Percentiles rank a stretch among this genome's conserved stretches.
phyloP scores from a whole-genome alignment of 257 asterid species.

The Phtheirospermum japonicum region DNA sequence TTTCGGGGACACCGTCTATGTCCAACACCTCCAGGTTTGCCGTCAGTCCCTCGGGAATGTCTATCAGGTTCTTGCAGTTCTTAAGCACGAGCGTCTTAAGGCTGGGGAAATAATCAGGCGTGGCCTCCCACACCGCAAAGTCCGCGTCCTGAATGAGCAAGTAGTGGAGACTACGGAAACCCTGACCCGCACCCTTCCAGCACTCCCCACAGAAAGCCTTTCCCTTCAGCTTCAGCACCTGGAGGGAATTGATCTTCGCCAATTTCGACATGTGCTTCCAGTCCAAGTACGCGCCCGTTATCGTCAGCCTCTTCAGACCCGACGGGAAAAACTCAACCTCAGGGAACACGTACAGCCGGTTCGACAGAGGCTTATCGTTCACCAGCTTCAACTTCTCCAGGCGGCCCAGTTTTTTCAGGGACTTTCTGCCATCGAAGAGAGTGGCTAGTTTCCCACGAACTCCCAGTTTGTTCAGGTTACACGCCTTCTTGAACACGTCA shows the following conservation, averaged over 20 bases:
- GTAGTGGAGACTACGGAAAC: slow-evolving; percentile 27
- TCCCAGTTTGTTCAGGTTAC: slow-evolving; percentile 12
- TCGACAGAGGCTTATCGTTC: background rate
- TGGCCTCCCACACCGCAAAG: slow-evolving; percentile 34
- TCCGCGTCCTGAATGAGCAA: slow-evolving; percentile 32
- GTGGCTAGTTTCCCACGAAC: slow-evolving; percentile 8
- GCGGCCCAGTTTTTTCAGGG: background rate
- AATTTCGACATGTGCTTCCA: slow-evolving; percentile 37
- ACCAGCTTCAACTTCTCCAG: slow-evolving; percentile 25
- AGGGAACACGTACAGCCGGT: background rate
- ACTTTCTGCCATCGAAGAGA: background rate
- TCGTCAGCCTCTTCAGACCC: slow-evolving; percentile 26
- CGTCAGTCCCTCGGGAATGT: slow-evolving; percentile 27
- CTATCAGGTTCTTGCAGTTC: slow-evolving; percentile 24
- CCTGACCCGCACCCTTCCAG: slow-evolving; percentile 27
- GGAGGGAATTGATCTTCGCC: slow-evolving; percentile 27
- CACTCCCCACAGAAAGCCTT: slow-evolving; percentile 34
- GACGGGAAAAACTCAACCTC: slow-evolving; percentile 24
- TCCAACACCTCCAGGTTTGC: slow-evolving; percentile 33
- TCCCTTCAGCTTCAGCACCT: slow-evolving; percentile 43
- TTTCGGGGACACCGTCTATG: slow-evolving; percentile 1
- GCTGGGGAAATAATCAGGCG: slow-evolving; percentile 28
- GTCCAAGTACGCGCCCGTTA: slow-evolving; percentile 24
- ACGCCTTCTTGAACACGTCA: background rate
- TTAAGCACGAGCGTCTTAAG: slow-evolving; percentile 32